Conservation (phyloP, 257 asterid species). For the Fraxinus anomala region DNA sequence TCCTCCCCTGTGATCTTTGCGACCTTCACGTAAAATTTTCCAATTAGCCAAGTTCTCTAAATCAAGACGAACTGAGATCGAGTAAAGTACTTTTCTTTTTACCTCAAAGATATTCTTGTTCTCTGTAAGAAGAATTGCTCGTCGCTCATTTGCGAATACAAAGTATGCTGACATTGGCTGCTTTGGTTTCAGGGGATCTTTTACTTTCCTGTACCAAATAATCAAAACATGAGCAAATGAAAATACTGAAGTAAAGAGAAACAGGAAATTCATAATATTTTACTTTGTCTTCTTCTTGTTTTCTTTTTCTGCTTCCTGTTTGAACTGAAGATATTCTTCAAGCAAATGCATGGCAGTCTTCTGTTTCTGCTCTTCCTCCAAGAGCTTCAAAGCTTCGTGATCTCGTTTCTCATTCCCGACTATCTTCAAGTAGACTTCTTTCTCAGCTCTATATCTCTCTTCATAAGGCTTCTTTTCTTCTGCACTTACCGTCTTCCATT, state of each 20-base stretch:
- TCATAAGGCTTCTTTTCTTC: slow-evolving; percentile 91
- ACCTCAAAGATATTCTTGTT: slow-evolving; percentile 75
- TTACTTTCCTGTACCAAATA: slow-evolving; percentile 67
- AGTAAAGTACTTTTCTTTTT: not conserved
- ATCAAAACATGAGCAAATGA: slow-evolving; percentile 12
- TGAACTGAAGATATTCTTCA: slow-evolving; percentile 77
- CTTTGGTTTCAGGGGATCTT: slow-evolving; percentile 87
- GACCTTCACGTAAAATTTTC: slow-evolving; percentile 33
- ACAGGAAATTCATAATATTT: not conserved
- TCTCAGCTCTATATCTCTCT: slow-evolving; percentile 75
- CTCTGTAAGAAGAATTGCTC: slow-evolving; percentile 58
- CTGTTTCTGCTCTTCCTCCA: slow-evolving; percentile 89
- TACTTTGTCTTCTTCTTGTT: slow-evolving; percentile 64
- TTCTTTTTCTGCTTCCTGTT: slow-evolving; percentile 66
- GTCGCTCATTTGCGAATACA: slow-evolving; percentile 63
- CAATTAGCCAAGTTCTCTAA: not conserved
- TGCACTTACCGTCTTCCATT: slow-evolving; percentile 72
- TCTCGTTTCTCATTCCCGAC: slow-evolving; percentile 78
- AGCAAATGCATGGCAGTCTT: slow-evolving; percentile 88
- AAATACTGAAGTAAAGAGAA: not conserved
- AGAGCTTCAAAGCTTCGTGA: slow-evolving; percentile 74
- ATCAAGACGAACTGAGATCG: not conserved
- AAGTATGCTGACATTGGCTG: slow-evolving; percentile 84
- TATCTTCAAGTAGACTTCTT: slow-evolving; percentile 69
- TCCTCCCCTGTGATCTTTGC: slow-evolving; percentile 84